A percentile compares a stretch with the other conserved stretches of the same genome.
Evolutionary conservation across 305 asterid species (phyloP).

Genomic region (Coffea humblotiana): DNA sequence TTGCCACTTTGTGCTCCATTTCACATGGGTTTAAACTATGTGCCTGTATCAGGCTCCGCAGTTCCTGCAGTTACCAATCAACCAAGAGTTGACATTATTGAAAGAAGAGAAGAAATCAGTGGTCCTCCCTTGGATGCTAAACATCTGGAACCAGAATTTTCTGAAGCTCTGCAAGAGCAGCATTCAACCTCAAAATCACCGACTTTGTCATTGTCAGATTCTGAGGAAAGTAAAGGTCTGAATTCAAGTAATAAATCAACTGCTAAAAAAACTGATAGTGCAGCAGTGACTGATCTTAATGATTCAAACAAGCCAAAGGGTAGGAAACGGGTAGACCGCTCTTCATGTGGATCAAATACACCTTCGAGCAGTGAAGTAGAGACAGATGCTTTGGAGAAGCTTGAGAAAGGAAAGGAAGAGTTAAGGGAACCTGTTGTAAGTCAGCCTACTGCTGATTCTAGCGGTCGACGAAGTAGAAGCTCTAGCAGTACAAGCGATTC

Average conservation of each 20-base stretch:
- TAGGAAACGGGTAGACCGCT: conserved; percentile 79
- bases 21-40: conserved; percentile 56
- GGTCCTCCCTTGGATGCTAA: conserved; percentile 46
- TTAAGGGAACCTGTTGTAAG: conserved; percentile 40
- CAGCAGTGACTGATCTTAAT: conserved; percentile 33
- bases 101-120: conserved; percentile 42
- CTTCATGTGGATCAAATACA: conserved; percentile 97
- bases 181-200: conserved; percentile 48
- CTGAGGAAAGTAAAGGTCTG: conserved; percentile 59
- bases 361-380: conserved; percentile 95
- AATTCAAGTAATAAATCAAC: conserved; percentile 39
- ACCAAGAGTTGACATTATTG: conserved; percentile 37
- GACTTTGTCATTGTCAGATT: conserved; percentile 52
- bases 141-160: conserved; percentile 49
- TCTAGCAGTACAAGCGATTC: conserved; percentile 52
- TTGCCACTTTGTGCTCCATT: conserved; percentile 80
- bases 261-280: conserved; percentile 39
- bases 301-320: conserved; percentile 55
- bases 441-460: conserved; percentile 50
- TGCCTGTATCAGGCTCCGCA: conserved; percentile 53
- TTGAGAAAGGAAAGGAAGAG: conserved; percentile 49
- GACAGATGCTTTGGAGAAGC: conserved; percentile 69
- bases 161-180: conserved; percentile 56
- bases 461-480: conserved; percentile 65
- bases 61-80: conserved; percentile 41